These are phyloP conservation scores for Amanita rubescens DNA, from an alignment of 768 basidiomycete species.

Conservation along the genomic window DNA sequence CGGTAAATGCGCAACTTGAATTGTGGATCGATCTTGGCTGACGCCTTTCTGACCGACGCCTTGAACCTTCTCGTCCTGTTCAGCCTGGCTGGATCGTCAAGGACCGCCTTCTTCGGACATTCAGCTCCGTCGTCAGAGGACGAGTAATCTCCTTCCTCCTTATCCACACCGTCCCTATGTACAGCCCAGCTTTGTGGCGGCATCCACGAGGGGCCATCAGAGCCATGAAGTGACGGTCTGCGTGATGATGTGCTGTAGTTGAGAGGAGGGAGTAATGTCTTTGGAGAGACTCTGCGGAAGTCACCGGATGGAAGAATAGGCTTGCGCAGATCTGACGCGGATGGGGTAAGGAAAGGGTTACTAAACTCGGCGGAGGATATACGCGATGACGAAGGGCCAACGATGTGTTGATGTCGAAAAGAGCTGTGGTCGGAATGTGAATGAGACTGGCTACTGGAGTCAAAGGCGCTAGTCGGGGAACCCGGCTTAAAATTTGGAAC, in stretches of 20 bases:
- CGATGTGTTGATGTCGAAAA: slow-evolving; percentile 13
- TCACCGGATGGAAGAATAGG: slow-evolving; percentile 18
- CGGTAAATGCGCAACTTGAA: slow-evolving; percentile 45
- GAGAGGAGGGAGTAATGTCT: slow-evolving; percentile 25
- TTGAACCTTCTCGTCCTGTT: not conserved
- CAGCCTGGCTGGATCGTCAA: slow-evolving; percentile 8
- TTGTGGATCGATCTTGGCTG: not conserved
- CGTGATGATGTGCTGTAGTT: slow-evolving; percentile 6
- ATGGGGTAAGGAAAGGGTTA: slow-evolving; percentile 33
- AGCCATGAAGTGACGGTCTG: not conserved
- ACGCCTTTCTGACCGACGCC: not conserved
- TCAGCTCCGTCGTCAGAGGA: slow-evolving; percentile 31
- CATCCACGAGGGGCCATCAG: slow-evolving; percentile 43
- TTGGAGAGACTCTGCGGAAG: slow-evolving; percentile 45
- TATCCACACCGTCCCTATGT: slow-evolving; percentile 37
- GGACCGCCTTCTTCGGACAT: slow-evolving; percentile 5
- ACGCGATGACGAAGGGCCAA: not conserved
- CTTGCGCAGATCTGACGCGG: slow-evolving; percentile 19
- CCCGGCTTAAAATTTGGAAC: not conserved
- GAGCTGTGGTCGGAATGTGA: slow-evolving; percentile 24
- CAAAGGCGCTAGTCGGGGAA: slow-evolving; percentile 38
- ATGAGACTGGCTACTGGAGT: slow-evolving; percentile 24
- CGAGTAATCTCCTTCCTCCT: slow-evolving; percentile 30
- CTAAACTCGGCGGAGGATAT: slow-evolving; percentile 28
- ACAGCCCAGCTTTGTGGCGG: slow-evolving; percentile 78